A percentile compares a stretch with the other conserved stretches of the same genome.
Conservation (phyloP, 306 rosid genomes). For the Dalbergia cochinchinensis region DNA sequence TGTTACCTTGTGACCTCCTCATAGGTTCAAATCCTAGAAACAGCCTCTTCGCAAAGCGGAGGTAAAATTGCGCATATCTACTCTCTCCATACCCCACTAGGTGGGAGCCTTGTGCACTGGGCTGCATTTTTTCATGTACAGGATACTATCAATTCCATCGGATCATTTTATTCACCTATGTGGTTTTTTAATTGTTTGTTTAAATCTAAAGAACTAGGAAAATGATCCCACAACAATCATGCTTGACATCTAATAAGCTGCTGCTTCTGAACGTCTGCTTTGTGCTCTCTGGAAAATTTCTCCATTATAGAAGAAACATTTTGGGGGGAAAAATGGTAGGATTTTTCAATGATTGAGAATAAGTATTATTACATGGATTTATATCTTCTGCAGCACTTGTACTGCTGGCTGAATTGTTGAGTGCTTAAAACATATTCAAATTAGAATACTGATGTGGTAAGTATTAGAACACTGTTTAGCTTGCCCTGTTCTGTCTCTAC, state of each 20-base stretch:
- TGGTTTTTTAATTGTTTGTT: not conserved
- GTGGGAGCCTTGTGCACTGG: too few species aligned
- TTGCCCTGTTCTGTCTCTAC: constrained; percentile 10
- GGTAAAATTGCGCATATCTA: too few species aligned
- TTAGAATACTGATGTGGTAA: too few species aligned
- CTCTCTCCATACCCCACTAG: too few species aligned
- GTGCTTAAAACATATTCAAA: too few species aligned
- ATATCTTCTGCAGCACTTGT: not conserved
- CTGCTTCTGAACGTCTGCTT: not conserved
- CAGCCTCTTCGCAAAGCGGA: too few species aligned
- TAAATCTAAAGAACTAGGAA: not conserved
- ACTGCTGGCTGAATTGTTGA: not conserved
- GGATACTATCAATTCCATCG: too few species aligned
- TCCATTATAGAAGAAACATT: not conserved
- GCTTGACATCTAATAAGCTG: not conserved
- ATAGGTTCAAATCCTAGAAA: too few species aligned
- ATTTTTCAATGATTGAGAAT: not conserved
- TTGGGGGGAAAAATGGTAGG: not conserved
- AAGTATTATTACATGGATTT: constrained; percentile 13
- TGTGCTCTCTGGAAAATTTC: not conserved
- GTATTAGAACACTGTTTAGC: too few species aligned
- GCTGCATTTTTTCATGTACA: too few species aligned
- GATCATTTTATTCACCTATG: too few species aligned
- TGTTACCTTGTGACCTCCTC: too few species aligned
- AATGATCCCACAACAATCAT: not conserved